Percentiles rank a stretch among this genome's conserved stretches.
These are phyloP conservation scores for Exsudoporus floridanus DNA, from an alignment of 1,284 basidiomycete species.

Conservation along the genomic window DNA sequence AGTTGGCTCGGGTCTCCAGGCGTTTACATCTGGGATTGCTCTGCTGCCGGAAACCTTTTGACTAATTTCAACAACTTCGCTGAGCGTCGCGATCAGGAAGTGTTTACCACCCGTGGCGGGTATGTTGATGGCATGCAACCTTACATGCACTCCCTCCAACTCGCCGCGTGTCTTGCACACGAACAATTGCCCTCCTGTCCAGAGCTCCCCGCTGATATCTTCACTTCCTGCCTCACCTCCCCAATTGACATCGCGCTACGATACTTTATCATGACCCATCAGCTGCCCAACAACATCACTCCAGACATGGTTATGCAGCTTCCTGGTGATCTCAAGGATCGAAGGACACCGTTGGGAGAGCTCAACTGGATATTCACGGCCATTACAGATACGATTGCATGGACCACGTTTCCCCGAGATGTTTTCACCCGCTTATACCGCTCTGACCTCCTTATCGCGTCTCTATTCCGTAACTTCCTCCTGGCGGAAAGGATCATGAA, in stretches of 20 bases:
- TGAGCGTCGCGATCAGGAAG: constrained; percentile 81
- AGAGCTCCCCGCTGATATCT: constrained; percentile 94
- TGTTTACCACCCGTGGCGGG: constrained; percentile 57
- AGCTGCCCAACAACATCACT: constrained; percentile 74
- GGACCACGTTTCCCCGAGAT: constrained; percentile 94
- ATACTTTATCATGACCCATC: constrained; percentile 91
- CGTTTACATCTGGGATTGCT: constrained; percentile 99
- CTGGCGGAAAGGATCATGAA: constrained; percentile 98
- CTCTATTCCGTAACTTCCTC: constrained; percentile 94
- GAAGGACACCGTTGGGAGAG: constrained; percentile 93
- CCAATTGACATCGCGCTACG: constrained; percentile 97
- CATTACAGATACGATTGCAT: constrained; percentile 98
- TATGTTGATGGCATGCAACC: constrained; percentile 65
- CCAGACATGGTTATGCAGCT: constrained; percentile 94
- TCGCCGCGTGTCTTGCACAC: constrained; percentile 91
- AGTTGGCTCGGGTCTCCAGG: constrained; percentile 91
- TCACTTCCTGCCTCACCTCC: constrained; percentile 96
- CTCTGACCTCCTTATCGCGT: constrained; percentile 94
- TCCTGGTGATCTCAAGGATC: constrained; percentile 94
- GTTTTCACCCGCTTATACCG: constrained; percentile 94
- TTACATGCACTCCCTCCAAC: constrained; percentile 89
- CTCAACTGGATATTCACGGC: constrained; percentile 99
- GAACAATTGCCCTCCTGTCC: constrained; percentile 95
- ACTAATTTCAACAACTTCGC: constrained; percentile 90
- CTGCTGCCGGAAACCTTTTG: constrained; percentile 91